Evolutionary conservation across 495 filamentous ascomycete species (phyloP).

Genomic region (Penicillium riverlandense): DNA sequence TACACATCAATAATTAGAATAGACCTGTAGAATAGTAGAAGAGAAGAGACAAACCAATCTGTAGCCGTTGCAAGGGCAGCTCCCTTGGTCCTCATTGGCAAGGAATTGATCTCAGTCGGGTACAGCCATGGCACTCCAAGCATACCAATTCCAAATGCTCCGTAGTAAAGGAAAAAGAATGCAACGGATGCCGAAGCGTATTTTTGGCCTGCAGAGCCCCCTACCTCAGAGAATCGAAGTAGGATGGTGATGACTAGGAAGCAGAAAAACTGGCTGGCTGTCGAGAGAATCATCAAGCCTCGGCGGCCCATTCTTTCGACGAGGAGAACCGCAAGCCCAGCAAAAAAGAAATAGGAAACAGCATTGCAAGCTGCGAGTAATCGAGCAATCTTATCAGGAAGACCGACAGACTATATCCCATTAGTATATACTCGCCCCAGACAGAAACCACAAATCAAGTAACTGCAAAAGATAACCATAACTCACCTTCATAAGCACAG

Average conservation of each 20-base stretch:
- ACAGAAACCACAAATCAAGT: too few relatives aligned
- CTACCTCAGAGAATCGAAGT: constrained; percentile 35
- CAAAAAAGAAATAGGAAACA: constrained; percentile 43
- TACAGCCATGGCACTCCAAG: constrained; percentile 56
- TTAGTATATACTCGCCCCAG: too few relatives aligned
- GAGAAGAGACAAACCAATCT: constrained; percentile 37
- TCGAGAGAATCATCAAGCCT: constrained; percentile 45
- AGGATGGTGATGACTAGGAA: constrained; percentile 52
- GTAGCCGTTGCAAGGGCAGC: constrained; percentile 52
- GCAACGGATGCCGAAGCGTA: constrained; percentile 28
- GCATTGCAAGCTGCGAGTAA: constrained; percentile 45
- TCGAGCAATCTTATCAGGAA: constrained; percentile 37
- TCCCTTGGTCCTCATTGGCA: constrained; percentile 51
- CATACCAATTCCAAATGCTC: constrained; percentile 48
- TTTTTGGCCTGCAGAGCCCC: constrained; percentile 12
- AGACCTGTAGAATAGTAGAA: too few relatives aligned
- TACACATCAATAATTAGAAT: background rate
- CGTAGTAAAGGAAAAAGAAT: constrained; percentile 47
- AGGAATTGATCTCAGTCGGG: constrained; percentile 54
- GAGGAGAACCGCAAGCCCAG: constrained; percentile 34
- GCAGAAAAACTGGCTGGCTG: constrained; percentile 37
- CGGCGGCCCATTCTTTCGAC: constrained; percentile 46
- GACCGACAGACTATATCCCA: constrained; percentile 28
- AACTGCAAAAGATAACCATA: too few relatives aligned
- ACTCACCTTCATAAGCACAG: constrained; percentile 33